Evolutionary conservation across 2,329 filamentous ascomycete genomes (phyloP).

Genomic region (Coniosporium tulheliwenetii): DNA sequence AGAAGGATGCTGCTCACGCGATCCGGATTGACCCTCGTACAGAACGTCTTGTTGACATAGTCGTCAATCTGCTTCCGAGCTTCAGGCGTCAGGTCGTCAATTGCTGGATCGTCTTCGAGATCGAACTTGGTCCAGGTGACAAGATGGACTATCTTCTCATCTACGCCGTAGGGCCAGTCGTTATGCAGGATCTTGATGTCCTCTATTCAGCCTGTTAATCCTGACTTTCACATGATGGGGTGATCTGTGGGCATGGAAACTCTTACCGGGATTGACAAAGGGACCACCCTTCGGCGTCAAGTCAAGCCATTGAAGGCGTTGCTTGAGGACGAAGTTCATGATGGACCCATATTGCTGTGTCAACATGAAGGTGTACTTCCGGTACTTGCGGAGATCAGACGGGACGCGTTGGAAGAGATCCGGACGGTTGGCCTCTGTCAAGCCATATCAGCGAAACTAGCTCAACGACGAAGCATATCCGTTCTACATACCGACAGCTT

Average conservation of each 20-base stretch:
- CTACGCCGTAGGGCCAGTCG: constrained; percentile 89
- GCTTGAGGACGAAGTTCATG: constrained; percentile 56
- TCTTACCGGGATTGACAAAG: constrained; percentile 27
- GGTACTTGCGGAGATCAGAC: constrained; percentile 63
- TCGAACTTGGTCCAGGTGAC: constrained; percentile 89
- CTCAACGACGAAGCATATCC: too few species aligned
- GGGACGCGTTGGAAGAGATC: constrained; percentile 64
- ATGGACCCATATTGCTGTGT: constrained; percentile 57
- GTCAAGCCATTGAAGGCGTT: constrained; percentile 54
- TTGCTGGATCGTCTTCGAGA: constrained; percentile 50
- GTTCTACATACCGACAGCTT: constrained; percentile 34
- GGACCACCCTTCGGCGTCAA: constrained; percentile 23
- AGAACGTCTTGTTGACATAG: constrained; percentile 56
- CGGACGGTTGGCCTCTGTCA: constrained; percentile 46
- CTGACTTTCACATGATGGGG: too few species aligned
- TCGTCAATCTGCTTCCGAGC: constrained; percentile 50
- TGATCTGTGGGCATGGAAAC: constrained; percentile 4
- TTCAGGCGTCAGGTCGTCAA: constrained; percentile 50
- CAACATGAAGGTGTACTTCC: constrained; percentile 50
- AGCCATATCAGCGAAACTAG: background rate
- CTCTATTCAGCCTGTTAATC: constrained; percentile 14
- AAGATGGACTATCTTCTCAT: constrained; percentile 61
- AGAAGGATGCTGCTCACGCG: constrained; percentile 18
- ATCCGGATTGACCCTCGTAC: constrained; percentile 30
- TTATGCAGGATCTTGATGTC: constrained; percentile 69